Evolutionary conservation across 2,329 filamentous ascomycete species (phyloP), one percentile per base, ranked within the genome.

Genomic region (Podosphaera leucotricha): DNA sequence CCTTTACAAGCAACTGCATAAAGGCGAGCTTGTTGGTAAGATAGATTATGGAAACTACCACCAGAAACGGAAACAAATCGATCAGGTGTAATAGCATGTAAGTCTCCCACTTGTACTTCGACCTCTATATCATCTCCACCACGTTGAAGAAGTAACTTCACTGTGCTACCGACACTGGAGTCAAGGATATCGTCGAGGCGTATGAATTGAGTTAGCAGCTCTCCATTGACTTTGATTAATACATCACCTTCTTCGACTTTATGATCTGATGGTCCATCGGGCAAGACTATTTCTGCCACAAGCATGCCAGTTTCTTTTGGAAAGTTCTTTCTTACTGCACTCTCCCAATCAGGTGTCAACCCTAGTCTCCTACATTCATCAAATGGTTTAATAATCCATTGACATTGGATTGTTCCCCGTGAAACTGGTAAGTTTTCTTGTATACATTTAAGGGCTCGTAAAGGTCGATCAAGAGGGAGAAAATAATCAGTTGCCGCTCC

Each of bases 401-500:
- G 90, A 49, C 84, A 92, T 62, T 98, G 90, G 42, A 98, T 92
- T n/a, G 90, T 92, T 41, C 90, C 90, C 53, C 90, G 72, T n/a
- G 78, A 75, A 43, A 98, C 77, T 2, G 71, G 71, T 52, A 77
- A 71, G 28, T 74, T 77, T 50, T 77, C 68, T 57, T 80, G 84
- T 45, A 98, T 78, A 55, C 85, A 92, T 57, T 84, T 72, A 44
- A 98, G 67, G 1, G 90, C 90, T 49, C 90, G 76, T 36, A 87
- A 63, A 0, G 92, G 90, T 46, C 90, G 78, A 59, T 98, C 87
- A 13, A 98, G 68, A 1, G 90, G 90, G 4, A 98, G 66, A 62
- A 98, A 95, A 61, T 98, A 98, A 60, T 98, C 90, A 18, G 90
- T 98, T 11, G 92, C 87, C 38, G 90, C 90, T 47, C 87, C 87